A percentile compares a stretch with the other conserved stretches of the same genome.
Conservation (phyloP, 371 early-diverging fungal genomes). For the Mucor mucedo region DNA sequence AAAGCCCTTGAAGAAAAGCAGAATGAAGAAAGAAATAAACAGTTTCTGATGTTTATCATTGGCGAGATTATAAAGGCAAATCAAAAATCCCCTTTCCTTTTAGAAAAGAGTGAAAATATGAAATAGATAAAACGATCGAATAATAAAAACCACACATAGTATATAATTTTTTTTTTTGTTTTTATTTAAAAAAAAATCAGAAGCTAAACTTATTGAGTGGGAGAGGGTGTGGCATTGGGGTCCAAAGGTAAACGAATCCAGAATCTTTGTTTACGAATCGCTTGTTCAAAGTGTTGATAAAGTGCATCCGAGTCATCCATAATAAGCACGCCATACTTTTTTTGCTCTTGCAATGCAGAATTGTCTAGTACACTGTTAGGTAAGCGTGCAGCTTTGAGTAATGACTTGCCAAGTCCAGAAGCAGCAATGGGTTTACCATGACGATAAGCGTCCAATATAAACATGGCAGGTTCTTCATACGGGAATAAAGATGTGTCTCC, state of each 20-base stretch:
- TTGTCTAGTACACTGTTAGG: conserved; percentile 46
- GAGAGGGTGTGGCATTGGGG: not conserved
- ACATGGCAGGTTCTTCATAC: conserved; percentile 41
- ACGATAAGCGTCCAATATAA: conserved; percentile 41
- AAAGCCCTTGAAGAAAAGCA: too few relatives aligned
- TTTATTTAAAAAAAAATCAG: too few relatives aligned
- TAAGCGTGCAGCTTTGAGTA: conserved; percentile 48
- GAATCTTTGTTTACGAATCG: conserved; percentile 42
- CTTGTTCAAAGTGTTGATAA: conserved; percentile 19
- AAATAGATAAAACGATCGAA: not conserved
- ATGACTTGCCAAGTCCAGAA: conserved; percentile 44
- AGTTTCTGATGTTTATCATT: too few relatives aligned
- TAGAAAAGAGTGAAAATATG: not conserved
- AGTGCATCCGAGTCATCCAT: not conserved
- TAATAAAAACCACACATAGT: not conserved
- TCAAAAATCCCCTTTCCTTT: too few relatives aligned
- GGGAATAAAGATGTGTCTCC: conserved; percentile 26
- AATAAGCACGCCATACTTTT: conserved; percentile 10
- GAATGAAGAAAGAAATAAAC: too few relatives aligned
- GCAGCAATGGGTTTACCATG: conserved; percentile 52
- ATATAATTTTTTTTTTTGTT: too few relatives aligned
- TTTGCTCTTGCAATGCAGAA: conserved; percentile 40
- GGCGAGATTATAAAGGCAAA: too few relatives aligned
- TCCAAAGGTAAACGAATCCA: conserved; percentile 47
- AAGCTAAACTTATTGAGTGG: not conserved